Evolutionary conservation across 768 basidiomycete genomes (phyloP).

Genomic region (Collybiopsis luxurians): DNA sequence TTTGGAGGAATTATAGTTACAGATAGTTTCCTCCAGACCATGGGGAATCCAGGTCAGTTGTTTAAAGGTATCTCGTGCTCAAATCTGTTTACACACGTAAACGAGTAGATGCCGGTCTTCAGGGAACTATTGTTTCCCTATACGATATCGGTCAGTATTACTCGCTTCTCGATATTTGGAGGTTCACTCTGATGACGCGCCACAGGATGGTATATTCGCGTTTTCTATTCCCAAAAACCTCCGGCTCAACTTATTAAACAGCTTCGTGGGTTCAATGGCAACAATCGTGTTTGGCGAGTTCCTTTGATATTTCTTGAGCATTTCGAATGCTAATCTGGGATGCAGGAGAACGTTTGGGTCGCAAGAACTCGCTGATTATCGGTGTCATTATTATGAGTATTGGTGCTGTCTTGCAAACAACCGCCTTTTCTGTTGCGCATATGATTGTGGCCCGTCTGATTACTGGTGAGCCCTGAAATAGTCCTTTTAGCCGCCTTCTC

Average conservation of each 20-base stretch:
- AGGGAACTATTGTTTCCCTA: slow-evolving; percentile 49
- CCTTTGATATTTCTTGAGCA: background rate
- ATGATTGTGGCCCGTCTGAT: slow-evolving; percentile 49
- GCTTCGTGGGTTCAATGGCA: slow-evolving; percentile 45
- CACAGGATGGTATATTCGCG: background rate
- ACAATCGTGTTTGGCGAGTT: slow-evolving; percentile 36
- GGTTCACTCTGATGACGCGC: slow-evolving; percentile 5
- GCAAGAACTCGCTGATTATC: slow-evolving; percentile 13
- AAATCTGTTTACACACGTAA: background rate
- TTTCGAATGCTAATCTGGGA: background rate
- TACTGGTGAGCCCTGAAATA: slow-evolving; percentile 30
- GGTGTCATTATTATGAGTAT: slow-evolving; percentile 47
- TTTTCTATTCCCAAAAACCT: background rate
- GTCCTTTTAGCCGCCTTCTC: background rate
- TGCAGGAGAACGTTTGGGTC: slow-evolving; percentile 38
- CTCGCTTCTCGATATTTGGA: too few species aligned
- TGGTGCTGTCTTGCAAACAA: slow-evolving; percentile 49
- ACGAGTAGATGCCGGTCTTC: slow-evolving; percentile 29
- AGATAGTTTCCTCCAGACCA: slow-evolving; percentile 39
- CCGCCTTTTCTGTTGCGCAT: slow-evolving; percentile 40
- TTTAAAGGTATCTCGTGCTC: background rate
- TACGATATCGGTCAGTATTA: slow-evolving; percentile 48
- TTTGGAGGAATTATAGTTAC: slow-evolving; percentile 53
- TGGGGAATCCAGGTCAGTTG: slow-evolving; percentile 38
- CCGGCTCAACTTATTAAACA: slow-evolving; percentile 8